Conservation (phyloP, 106 monocot species). For the Acorus calamus region DNA sequence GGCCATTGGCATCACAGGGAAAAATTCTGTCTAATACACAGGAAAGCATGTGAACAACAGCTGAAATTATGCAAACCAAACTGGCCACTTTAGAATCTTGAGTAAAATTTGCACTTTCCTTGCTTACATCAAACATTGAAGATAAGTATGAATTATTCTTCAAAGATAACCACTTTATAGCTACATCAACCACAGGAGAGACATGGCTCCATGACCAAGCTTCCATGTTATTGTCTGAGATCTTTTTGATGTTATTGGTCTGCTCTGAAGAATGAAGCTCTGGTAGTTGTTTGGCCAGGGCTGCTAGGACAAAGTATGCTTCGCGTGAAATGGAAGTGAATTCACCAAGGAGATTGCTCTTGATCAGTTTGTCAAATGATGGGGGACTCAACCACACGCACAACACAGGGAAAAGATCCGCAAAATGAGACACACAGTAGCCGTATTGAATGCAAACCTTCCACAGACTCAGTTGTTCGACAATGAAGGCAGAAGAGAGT, state of each 20-base stretch:
- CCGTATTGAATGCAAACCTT: conserved; percentile 80
- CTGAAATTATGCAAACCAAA: conserved; percentile 67
- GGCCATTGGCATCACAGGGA: conserved; percentile 6
- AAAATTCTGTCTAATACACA: conserved; percentile 42
- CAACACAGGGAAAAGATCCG: conserved; percentile 72
- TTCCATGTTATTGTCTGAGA: conserved; percentile 27
- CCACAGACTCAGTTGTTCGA: conserved; percentile 85
- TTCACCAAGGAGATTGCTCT: conserved; percentile 49
- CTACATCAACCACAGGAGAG: conserved; percentile 71
- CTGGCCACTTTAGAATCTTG: conserved; percentile 14
- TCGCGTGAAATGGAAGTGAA: conserved; percentile 61
- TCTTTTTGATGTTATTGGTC: conserved; percentile 10
- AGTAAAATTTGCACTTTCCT: conserved; percentile 4
- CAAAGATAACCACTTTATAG: conserved; percentile 58
- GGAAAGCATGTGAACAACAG: conserved; percentile 66
- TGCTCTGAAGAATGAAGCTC: conserved; percentile 60
- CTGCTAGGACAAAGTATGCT: conserved; percentile 57
- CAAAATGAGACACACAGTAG: conserved; percentile 60
- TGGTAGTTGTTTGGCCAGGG: conserved; percentile 64
- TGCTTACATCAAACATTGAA: conserved; percentile 12
- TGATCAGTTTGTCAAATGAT: conserved; percentile 45
- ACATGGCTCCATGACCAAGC: conserved; percentile 83
- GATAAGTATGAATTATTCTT: conserved; percentile 34
- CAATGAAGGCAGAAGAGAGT: conserved; percentile 48
- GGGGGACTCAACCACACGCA: conserved; percentile 68